These are phyloP conservation scores for Sporopachydermia cereana DNA, from an alignment of 1,139 yeast genomes.

Conservation along the genomic window DNA sequence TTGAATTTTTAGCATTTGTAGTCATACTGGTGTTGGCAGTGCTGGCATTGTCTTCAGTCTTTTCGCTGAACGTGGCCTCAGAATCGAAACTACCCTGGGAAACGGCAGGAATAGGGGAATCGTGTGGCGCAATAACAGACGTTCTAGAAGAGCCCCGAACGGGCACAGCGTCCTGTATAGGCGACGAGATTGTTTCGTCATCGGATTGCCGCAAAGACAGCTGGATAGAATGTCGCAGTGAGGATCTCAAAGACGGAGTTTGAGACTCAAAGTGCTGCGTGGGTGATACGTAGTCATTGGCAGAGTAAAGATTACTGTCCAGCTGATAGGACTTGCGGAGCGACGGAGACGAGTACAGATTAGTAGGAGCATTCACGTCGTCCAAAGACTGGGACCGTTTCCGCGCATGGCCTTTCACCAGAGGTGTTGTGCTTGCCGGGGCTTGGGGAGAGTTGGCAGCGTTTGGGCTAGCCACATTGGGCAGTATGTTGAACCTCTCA, in stretches of 20 bases:
- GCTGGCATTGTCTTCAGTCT: background rate
- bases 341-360: background rate
- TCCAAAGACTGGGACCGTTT: constrained; percentile 44
- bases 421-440: background rate
- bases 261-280: background rate
- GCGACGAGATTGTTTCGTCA: background rate
- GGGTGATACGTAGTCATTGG: background rate
- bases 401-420: constrained; percentile 28
- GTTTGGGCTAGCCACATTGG: background rate
- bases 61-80: background rate
- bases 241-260: background rate
- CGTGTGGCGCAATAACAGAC: too few relatives aligned
- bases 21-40: background rate
- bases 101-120: too few relatives aligned
- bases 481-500: background rate
- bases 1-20: constrained; percentile 13
- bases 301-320: background rate
- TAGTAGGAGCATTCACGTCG: constrained; percentile 21
- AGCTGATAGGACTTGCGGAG: background rate
- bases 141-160: too few relatives aligned
- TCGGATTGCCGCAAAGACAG: background rate
- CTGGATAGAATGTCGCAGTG: background rate
- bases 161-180: background rate
- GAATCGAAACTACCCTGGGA: background rate
- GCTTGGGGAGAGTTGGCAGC: constrained; percentile 9